phyloP scores from a whole-genome alignment of 441 rosid species.

The Erodium trifolium region DNA sequence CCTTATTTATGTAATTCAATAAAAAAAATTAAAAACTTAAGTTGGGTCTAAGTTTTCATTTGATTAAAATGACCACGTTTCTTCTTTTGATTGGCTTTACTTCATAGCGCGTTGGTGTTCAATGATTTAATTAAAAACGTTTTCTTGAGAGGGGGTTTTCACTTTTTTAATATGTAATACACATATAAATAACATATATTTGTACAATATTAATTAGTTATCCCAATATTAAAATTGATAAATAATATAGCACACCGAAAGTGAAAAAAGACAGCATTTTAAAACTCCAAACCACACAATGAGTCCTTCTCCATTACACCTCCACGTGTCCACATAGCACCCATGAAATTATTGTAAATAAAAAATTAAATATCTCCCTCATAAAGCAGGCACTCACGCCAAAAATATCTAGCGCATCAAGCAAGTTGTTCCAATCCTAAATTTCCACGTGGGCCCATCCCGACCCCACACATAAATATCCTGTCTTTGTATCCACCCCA shows the following conservation, averaged over 20 bases:
- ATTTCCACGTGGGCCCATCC: not conserved
- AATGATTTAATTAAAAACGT: too few species aligned
- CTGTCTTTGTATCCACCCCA: not conserved
- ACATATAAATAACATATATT: too few species aligned
- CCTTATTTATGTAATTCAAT: too few species aligned
- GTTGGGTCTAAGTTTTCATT: too few species aligned
- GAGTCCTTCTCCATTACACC: conserved; percentile 4
- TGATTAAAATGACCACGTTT: too few species aligned
- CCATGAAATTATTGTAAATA: not conserved
- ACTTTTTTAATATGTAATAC: too few species aligned
- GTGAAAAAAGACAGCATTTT: not conserved
- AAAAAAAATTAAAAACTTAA: too few species aligned
- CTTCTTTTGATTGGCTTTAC: too few species aligned
- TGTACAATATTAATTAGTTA: too few species aligned
- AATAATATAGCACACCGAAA: not conserved
- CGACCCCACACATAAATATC: not conserved
- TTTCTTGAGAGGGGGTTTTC: too few species aligned
- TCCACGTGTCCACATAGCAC: not conserved
- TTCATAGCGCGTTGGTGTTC: too few species aligned
- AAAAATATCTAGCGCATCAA: not conserved
- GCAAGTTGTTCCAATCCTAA: not conserved
- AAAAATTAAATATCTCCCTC: not conserved
- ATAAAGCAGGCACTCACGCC: not conserved
- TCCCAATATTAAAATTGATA: not conserved
- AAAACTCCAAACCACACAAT: not conserved